phyloP scores from a whole-genome alignment of 106 monocot species.

The Apostasia ramifera region DNA sequence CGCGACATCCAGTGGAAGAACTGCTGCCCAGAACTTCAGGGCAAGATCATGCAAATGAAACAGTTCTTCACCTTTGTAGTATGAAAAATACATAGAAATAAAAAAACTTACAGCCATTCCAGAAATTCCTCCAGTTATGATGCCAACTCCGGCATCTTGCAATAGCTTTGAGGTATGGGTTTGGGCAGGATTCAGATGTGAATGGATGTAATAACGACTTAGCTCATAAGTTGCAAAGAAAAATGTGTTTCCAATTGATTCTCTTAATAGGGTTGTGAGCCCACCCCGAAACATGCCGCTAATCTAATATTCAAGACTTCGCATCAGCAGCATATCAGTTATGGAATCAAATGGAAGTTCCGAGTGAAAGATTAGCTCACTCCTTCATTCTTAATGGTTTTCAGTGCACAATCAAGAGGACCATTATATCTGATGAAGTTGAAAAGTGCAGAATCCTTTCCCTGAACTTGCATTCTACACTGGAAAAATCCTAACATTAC shows the following conservation, averaged over 20 bases:
- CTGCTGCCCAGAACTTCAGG: conserved; percentile 74
- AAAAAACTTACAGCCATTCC: conserved; percentile 66
- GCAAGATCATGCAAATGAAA: conserved; percentile 5
- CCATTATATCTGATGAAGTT: conserved; percentile 45
- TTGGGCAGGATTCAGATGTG: conserved; percentile 23
- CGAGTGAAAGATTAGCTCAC: conserved; percentile 21
- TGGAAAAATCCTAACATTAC: conserved; percentile 43
- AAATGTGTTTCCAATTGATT: conserved; percentile 74
- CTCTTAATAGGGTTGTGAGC: conserved; percentile 69
- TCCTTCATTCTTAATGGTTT: conserved; percentile 82
- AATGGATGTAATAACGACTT: conserved; percentile 57
- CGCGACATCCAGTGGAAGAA: conserved; percentile 89
- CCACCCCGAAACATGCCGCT: conserved; percentile 85
- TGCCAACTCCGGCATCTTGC: conserved; percentile 67
- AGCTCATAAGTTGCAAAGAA: conserved; percentile 88
- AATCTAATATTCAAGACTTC: conserved; percentile 25
- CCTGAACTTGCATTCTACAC: conserved; percentile 99
- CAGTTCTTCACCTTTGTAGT: too few relatives aligned
- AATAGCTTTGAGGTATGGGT: conserved; percentile 19
- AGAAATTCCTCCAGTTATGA: conserved; percentile 74
- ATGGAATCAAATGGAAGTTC: not conserved
- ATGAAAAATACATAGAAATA: not conserved
- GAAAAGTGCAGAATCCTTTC: conserved; percentile 34
- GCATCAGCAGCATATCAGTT: not conserved
- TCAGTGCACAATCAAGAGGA: conserved; percentile 81